Conservation (phyloP, 495 filamentous ascomycete species). For the Hypoxylon intermedium region DNA sequence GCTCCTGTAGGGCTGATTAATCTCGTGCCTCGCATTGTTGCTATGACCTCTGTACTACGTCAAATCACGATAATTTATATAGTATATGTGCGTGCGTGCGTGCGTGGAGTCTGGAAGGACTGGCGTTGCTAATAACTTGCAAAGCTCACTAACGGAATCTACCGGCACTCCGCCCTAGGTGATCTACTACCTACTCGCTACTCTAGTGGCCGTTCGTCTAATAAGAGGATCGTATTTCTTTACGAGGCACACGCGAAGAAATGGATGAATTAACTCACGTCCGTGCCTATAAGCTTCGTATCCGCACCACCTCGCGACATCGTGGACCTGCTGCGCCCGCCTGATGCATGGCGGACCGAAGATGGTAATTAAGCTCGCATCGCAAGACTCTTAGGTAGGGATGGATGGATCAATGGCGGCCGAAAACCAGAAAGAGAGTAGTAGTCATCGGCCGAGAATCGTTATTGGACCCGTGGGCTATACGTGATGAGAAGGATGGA, state of each 20-base stretch:
- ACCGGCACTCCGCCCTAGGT: too few relatives aligned
- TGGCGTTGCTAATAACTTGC: too few relatives aligned
- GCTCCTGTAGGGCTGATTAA: constrained; percentile 33
- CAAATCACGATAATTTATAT: too few relatives aligned
- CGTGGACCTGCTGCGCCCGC: constrained; percentile 17
- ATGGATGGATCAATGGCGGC: constrained; percentile 4
- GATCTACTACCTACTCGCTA: too few relatives aligned
- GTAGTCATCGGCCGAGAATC: constrained; percentile 26
- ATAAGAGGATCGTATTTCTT: too few relatives aligned
- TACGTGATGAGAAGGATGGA: background rate
- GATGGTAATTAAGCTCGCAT: constrained; percentile 7
- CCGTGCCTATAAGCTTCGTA: constrained; percentile 13
- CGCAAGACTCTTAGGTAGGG: constrained; percentile 4
- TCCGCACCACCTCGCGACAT: constrained; percentile 8
- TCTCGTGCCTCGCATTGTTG: constrained; percentile 2
- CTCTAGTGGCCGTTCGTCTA: too few relatives aligned
- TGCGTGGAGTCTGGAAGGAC: too few relatives aligned
- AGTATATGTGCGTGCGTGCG: too few relatives aligned
- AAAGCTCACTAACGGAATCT: too few relatives aligned
- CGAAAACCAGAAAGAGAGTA: background rate
- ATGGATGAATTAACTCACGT: too few relatives aligned
- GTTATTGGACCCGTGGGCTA: constrained; percentile 8
- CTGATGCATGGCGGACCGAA: constrained; percentile 20
- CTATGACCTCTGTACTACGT: too few relatives aligned
- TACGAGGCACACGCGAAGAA: too few relatives aligned